Evolutionary conservation across 345 rosid genomes (phyloP), one percentile per base, ranked within the genome.

Genomic region (Murraya koenigii): DNA sequence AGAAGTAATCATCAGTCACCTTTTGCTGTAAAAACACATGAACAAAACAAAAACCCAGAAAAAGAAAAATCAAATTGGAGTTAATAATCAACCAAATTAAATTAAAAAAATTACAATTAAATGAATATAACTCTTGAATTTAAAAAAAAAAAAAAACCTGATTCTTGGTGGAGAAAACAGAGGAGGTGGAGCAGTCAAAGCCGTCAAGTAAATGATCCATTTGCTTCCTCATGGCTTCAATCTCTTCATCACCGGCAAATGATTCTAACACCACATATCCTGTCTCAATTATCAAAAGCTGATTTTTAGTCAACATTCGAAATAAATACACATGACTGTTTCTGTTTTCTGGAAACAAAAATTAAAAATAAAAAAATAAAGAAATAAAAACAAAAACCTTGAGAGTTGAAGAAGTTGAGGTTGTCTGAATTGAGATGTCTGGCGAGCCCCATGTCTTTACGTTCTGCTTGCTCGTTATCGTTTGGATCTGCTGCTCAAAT

Each of bases 101-200:
- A 47, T 52, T 52, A 52, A 3, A 28, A 60, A 62, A 64, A 7
- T 13, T 13, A 7, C 41, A 76, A 60, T 15, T 3, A 36, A 70
- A 39, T 64, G 6, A 44, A 65, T 66, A 49, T 2, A 54, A 32
- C 14, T 38, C 32, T 39, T 13, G 1, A 26, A 30, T 9, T 1
- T 22, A 54, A 5, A 54, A 41, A 19, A 71, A 32, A 26, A 0
- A 41, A 17, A 11, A 6, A 77, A 95, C 97, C 92, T 91, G 99
- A 73, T 93, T 91, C 77, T 71, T 94, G 74, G 99, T 91, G 73
- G 99, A 96, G 93, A 94, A 97, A 68, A 97, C 81, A 5, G 95
- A 96, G 59, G 92, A 85, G 71, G 85, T 82, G 72, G 93, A 81
- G 71, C 74, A 83, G 74, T 92, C 97, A 73, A 91, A 96, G 3